Percentiles rank a stretch among this genome's conserved stretches.
Conservation (phyloP, 2,329 filamentous ascomycete species). For the Sclerotinia trifoliorum region DNA sequence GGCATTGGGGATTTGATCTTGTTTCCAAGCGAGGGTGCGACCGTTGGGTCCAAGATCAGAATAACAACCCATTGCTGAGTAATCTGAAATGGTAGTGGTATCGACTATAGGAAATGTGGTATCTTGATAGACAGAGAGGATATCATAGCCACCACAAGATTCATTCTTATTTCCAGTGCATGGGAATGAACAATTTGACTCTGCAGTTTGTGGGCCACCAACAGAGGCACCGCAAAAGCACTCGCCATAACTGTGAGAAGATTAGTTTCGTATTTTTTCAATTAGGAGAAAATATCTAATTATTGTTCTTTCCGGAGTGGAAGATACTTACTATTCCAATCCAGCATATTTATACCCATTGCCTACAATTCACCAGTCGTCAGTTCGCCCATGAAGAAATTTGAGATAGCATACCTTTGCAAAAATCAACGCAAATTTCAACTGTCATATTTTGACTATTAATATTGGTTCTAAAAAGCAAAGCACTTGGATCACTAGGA, state of each 20-base stretch:
- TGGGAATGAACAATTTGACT: conserved; percentile 34
- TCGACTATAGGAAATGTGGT: conserved; percentile 38
- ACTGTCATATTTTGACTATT: conserved; percentile 40
- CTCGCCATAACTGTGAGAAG: conserved; percentile 30
- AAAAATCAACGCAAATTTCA: conserved; percentile 41
- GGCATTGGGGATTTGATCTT: conserved; percentile 37
- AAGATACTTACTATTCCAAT: conserved; percentile 35
- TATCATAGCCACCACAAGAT: conserved; percentile 34
- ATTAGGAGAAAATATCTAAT: no score
- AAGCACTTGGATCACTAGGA: conserved; percentile 33
- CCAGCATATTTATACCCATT: conserved; percentile 42
- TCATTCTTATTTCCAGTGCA: conserved; percentile 34
- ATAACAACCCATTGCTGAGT: conserved; percentile 43
- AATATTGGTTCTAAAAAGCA: conserved; percentile 37
- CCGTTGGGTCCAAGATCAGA: conserved; percentile 39
- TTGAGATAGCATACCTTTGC: conserved; percentile 37
- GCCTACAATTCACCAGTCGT: conserved; percentile 28
- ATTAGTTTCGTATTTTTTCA: neutral
- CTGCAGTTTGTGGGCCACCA: conserved; percentile 33
- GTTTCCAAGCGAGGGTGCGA: conserved; percentile 37
- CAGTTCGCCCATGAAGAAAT: neutral
- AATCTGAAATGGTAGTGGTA: conserved; percentile 36
- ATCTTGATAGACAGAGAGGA: conserved; percentile 41
- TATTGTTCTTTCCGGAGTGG: no score
- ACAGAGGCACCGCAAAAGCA: conserved; percentile 42